Conservation (phyloP, 208 protist species). For the Acanthamoeba sp. region DNA sequence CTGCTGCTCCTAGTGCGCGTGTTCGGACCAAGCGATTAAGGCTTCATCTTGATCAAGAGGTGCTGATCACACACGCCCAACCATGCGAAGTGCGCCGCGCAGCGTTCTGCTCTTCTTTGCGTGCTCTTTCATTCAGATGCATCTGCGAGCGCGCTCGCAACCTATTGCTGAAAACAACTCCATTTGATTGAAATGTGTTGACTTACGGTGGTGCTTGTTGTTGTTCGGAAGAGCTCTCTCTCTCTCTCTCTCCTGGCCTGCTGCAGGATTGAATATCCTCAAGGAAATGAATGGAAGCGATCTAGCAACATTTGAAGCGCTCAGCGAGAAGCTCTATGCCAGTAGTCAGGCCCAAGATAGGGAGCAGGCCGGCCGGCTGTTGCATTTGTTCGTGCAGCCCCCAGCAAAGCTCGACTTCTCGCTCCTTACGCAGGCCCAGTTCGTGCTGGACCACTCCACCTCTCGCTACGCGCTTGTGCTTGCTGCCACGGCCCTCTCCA, state of each 20-base stretch:
- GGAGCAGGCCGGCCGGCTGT: slow-evolving; percentile 1
- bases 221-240: no score
- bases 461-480: slow-evolving; percentile 42
- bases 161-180: no score
- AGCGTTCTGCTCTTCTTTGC: no score
- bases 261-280: background rate
- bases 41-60: no score
- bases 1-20: no score
- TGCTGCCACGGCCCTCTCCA: background rate
- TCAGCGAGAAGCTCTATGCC: slow-evolving; percentile 44
- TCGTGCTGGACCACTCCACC: slow-evolving; percentile 40
- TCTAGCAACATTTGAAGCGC: slow-evolving; percentile 32
- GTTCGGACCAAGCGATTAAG: no score
- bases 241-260: background rate
- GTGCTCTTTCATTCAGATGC: no score
- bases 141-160: no score
- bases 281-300: slow-evolving; percentile 52
- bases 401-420: background rate
- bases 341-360: background rate
- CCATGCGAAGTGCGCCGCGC: no score
- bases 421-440: slow-evolving; percentile 46
- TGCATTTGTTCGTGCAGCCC: slow-evolving; percentile 34
- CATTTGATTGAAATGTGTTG: no score
- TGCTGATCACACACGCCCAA: no score
- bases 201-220: no score